Percentiles rank a stretch among this genome's conserved stretches.
Conservation (phyloP, 2,329 filamentous ascomycete species). For the Aspergillus caelatus region DNA sequence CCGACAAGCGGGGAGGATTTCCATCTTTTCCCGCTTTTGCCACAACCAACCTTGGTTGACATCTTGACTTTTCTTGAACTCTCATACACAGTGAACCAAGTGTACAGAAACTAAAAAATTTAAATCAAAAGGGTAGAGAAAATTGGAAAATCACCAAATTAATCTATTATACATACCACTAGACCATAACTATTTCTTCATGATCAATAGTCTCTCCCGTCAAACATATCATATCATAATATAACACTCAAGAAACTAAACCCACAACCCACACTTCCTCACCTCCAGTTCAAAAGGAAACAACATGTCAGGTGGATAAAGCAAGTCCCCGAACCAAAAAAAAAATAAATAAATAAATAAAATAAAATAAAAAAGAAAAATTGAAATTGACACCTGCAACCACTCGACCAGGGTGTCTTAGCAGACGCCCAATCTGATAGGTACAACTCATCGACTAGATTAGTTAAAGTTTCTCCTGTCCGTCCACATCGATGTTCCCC, state of each 20-base stretch:
- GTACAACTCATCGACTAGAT: conserved; percentile 23
- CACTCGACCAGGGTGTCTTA: conserved; percentile 17
- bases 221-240: neutral
- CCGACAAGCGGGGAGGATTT: neutral
- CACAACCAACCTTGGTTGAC: neutral
- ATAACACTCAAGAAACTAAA: too few relatives aligned
- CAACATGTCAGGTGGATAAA: conserved; percentile 12
- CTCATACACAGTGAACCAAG: neutral
- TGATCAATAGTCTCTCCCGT: neutral
- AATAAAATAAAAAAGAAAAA: neutral
- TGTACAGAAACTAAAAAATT: too few relatives aligned
- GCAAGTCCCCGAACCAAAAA: neutral
- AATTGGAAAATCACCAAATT: neutral
- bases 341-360: neutral
- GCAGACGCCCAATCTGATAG: conserved; percentile 14
- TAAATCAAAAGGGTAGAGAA: neutral
- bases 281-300: conserved; percentile 2
- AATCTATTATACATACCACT: neutral
- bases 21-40: neutral
- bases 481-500: neutral
- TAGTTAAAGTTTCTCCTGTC: conserved; percentile 15
- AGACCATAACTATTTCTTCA: neutral
- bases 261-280: neutral
- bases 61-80: neutral
- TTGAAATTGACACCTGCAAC: conserved; percentile 18